These are phyloP conservation scores for Phaeomoniella chlamydospora DNA, from an alignment of 2,329 filamentous ascomycete genomes.

Conservation along the genomic window DNA sequence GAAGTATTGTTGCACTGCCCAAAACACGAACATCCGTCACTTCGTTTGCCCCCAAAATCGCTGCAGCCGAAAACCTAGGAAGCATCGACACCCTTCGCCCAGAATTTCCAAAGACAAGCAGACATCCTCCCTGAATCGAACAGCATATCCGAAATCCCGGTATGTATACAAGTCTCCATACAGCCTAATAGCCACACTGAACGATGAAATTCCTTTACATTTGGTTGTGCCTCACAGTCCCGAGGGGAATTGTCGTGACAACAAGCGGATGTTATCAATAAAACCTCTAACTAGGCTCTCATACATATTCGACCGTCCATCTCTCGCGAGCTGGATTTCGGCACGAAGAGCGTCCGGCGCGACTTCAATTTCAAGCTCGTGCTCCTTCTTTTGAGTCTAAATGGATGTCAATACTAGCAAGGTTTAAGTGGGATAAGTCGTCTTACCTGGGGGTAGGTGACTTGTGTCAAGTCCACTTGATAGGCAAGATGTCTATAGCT, in stretches of 20 bases:
- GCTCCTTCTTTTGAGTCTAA: slow-evolving; percentile 22
- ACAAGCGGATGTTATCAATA: slow-evolving; percentile 31
- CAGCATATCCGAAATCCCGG: no score
- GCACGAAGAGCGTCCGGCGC: slow-evolving; percentile 28
- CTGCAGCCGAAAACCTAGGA: no score
- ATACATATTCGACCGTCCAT: slow-evolving; percentile 23
- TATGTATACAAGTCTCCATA: no score
- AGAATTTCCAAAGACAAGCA: no score
- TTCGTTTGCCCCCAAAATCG: no score
- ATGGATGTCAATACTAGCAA: slow-evolving; percentile 4
- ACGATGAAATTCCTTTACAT: no score
- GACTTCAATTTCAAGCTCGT: slow-evolving; percentile 34
- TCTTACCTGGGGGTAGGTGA: slow-evolving; percentile 42
- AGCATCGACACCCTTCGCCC: no score
- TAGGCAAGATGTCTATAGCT: slow-evolving; percentile 82
- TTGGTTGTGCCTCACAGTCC: no score
- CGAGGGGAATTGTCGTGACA: slow-evolving; percentile 8
- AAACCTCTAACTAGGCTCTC: slow-evolving; percentile 32
- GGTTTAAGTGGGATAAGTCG: background rate
- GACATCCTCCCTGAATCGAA: no score
- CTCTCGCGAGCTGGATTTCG: slow-evolving; percentile 25
- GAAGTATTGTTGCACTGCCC: no score
- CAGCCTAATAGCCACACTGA: no score
- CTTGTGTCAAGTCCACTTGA: slow-evolving; percentile 86
- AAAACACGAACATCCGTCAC: no score